Base-by-base conservation (phyloP, 495 filamentous ascomycete species). In the Penicillium coprophilum region DNA sequence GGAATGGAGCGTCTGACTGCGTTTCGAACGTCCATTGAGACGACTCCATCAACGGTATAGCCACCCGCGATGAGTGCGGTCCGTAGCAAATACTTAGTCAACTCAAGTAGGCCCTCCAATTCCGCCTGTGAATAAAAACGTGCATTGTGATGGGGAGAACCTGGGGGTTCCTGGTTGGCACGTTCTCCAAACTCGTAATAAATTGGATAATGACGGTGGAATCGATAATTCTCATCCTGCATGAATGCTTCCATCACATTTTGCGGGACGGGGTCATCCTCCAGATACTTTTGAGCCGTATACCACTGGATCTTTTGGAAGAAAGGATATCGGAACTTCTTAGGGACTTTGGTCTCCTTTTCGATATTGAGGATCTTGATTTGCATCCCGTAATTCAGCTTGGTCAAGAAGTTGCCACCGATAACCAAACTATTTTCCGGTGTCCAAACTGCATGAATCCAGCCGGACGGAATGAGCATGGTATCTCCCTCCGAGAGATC, bases 401-500 rank as follows among this genome's bases (percentile, higher is more conserved):
- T 71, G 2, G 88, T 90, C 30, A 91, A 72, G 58, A 90, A 90
- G 66, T 91, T 91, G 23, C 87, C 87, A 21, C 87, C 87, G 53
- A 91, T 89, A 17, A 91, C 87, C 44, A 91, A 65, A 60, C 86
- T 90, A 63, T 89, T 85, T 57, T 86, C 80, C 2, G 87, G 87
- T 15, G 87, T 91, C 85, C 88, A 90, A 7, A 91, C 87, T 13
- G 87, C 87, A 64, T 91, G 87, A 50, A 91, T 91, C 87, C 87
- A 91, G 11, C 87, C 87, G 12, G 87, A 87, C 6, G 87, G 87
- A 54, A 91, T 90, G 38, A 91, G 71, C 84, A 90, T 88, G 4
- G 87, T 91, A 63, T 91, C 87, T 10, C 87, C 87, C 60, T 87
- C 84, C 17, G 75, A 80, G 7, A 90, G 82, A 59, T 89, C 86